Base-by-base conservation (phyloP, 441 rosid genomes). In the Melastoma candidum region DNA sequence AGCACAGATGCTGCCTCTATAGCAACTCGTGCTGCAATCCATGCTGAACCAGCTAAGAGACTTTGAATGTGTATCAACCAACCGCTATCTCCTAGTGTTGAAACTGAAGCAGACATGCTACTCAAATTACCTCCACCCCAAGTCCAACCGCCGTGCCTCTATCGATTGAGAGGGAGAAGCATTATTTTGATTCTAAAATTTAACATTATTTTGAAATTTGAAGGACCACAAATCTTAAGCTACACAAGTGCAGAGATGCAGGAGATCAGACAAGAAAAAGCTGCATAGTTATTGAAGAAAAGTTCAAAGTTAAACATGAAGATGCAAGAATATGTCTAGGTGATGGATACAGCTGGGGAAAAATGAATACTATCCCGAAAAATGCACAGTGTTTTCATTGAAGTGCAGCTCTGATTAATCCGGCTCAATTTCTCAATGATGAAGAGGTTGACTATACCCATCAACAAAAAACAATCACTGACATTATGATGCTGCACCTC, bases 71-170 rank as follows among this genome's bases (percentile, higher is more conserved):
- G 99, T 71, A 75, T 85, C 70, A 94, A 76, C 99, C 99, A 94
- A 71, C 96, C 96, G 74, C 92, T 87, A 49, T 94, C 97, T 60
- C 99, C 99, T 17, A 90, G 92, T 50, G 95, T 79, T 53, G 99
- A 82, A 58, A 94, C 99, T 68, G 99, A 94, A 64, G 97, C 99
- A 66, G 99, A 94, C 99, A 94, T 94, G 71, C 97, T 94, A 71
- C 97, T 94, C 54, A 94, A 95, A 72, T 94, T 82, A 64, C 97
- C 96, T 60, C 99, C 95, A 63, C 97, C 93, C 99, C 99, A 94
- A 7, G 86, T 85, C 95, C 95, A 85, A 63, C 89, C 97, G 60
- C 99, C 97, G 70, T 94, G 90, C 68, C 99, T 90, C 97, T 94
- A 74, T 52, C 63, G 54, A 72, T 63, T 54, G 68, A 60, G 46